phyloP scores from a whole-genome alignment of 768 basidiomycete species.

The Daedaleopsis nitida region DNA sequence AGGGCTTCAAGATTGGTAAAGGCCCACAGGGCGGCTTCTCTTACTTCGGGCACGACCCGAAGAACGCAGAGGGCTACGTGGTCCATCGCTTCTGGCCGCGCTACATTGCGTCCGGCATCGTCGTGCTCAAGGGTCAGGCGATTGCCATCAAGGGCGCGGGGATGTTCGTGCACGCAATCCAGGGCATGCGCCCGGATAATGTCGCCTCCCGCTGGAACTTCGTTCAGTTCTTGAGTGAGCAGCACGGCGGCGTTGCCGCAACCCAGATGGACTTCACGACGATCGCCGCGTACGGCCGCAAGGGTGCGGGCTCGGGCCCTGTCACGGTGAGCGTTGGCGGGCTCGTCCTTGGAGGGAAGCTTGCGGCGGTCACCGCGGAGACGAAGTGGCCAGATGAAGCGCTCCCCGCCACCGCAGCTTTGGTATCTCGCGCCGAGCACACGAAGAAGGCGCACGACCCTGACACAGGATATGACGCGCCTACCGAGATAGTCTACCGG shows the following conservation, averaged over 20 bases:
- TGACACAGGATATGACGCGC: constrained; percentile 82
- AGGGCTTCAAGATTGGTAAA: constrained; percentile 91
- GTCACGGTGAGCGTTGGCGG: constrained; percentile 86
- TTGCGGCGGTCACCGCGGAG: constrained; percentile 77
- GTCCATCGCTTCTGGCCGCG: constrained; percentile 92
- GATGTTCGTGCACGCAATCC: constrained; percentile 94
- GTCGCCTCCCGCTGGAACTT: constrained; percentile 97
- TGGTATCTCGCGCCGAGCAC: constrained; percentile 71
- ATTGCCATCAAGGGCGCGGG: constrained; percentile 61
- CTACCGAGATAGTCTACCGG: constrained; percentile 65
- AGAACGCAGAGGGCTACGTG: constrained; percentile 80
- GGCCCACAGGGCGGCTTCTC: constrained; percentile 88
- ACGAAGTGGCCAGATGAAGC: constrained; percentile 73
- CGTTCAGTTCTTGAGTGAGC: constrained; percentile 80
- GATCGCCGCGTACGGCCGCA: constrained; percentile 72
- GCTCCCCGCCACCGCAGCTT: constrained; percentile 41
- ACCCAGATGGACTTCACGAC: constrained; percentile 98
- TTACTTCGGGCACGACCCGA: constrained; percentile 74
- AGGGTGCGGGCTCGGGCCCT: constrained; percentile 78
- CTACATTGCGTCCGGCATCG: constrained; percentile 58
- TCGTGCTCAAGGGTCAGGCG: constrained; percentile 69
- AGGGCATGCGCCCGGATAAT: constrained; percentile 96
- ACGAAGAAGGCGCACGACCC: constrained; percentile 60
- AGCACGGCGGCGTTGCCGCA: constrained; percentile 76
- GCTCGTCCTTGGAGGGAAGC: constrained; percentile 77